Percentiles rank a stretch among this genome's conserved stretches.
Evolutionary conservation across 1,139 yeast genomes (phyloP).

Genomic region (Spencermartinsiella ligniputridi): DNA sequence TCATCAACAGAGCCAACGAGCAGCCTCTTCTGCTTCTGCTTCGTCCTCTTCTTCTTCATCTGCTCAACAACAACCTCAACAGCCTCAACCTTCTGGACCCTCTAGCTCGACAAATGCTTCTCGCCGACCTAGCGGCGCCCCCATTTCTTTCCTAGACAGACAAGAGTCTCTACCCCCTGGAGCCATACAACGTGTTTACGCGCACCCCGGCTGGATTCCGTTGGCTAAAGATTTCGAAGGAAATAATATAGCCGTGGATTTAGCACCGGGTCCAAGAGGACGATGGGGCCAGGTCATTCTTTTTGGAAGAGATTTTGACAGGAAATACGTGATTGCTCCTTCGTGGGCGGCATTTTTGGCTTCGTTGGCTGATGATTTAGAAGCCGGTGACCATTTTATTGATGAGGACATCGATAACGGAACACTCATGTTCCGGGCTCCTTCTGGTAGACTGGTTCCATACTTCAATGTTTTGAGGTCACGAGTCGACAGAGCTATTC

Average conservation of each 20-base stretch:
- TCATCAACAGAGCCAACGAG: conserved; percentile 12
- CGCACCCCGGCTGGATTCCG: conserved; percentile 90
- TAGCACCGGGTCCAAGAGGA: conserved; percentile 78
- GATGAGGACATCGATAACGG: conserved; percentile 58
- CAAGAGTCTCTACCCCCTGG: conserved; percentile 77
- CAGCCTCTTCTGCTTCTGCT: conserved; percentile 10
- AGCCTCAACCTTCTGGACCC: conserved; percentile 7
- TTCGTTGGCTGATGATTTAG: conserved; percentile 78
- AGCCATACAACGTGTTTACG: conserved; percentile 64
- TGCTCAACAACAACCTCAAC: conserved; percentile 5
- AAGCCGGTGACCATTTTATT: conserved; percentile 67
- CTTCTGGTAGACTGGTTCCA: conserved; percentile 41
- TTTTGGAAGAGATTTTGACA: conserved; percentile 87
- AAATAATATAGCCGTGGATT: conserved; percentile 82
- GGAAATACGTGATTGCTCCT: conserved; percentile 70
- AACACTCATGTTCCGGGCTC: conserved; percentile 61
- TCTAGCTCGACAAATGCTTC: neutral
- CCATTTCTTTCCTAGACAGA: conserved; percentile 30
- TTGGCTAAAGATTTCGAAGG: conserved; percentile 83
- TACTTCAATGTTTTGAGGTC: conserved; percentile 62
- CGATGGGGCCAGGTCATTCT: conserved; percentile 78
- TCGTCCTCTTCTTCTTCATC: conserved; percentile 13
- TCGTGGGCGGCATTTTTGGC: conserved; percentile 83
- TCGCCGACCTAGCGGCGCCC: neutral
- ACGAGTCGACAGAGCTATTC: conserved; percentile 35